A percentile compares a stretch with the other conserved stretches of the same genome.
Evolutionary conservation across 2,329 filamentous ascomycete genomes (phyloP).

Genomic region (Pestalotiopsis sp.): DNA sequence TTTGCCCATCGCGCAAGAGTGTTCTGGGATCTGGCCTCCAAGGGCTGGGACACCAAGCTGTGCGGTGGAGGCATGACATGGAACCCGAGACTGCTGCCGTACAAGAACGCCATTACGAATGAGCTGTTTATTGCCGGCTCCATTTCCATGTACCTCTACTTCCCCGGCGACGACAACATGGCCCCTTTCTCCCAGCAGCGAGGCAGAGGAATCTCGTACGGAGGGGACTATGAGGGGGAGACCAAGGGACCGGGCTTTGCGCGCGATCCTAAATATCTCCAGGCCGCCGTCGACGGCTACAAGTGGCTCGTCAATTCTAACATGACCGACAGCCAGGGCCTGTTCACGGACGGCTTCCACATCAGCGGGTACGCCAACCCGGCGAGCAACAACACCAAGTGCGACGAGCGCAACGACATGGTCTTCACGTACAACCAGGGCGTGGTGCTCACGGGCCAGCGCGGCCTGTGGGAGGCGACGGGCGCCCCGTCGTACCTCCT

Average conservation of each 20-base stretch:
- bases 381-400: constrained; percentile 68
- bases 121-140: constrained; percentile 86
- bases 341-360: constrained; percentile 90
- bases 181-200: constrained; percentile 60
- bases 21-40: constrained; percentile 80
- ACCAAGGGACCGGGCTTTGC: constrained; percentile 35
- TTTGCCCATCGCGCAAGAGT: constrained; percentile 83
- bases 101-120: constrained; percentile 97
- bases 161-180: constrained; percentile 76
- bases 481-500: constrained; percentile 70
- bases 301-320: constrained; percentile 77
- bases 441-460: constrained; percentile 79
- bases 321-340: constrained; percentile 76
- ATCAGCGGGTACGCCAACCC: constrained; percentile 66
- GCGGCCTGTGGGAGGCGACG: constrained; percentile 79
- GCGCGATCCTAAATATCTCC: constrained; percentile 66
- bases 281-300: constrained; percentile 77
- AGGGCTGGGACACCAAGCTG: constrained; percentile 79
- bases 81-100: constrained; percentile 79
- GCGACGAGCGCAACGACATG: constrained; percentile 83
- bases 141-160: constrained; percentile 86
- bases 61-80: constrained; percentile 91
- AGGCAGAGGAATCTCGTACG: neutral
- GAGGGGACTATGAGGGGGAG: constrained; percentile 25
- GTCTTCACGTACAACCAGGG: constrained; percentile 97